Conservation (phyloP, 805 yeast genomes). For the Debaryomyces castellii region DNA sequence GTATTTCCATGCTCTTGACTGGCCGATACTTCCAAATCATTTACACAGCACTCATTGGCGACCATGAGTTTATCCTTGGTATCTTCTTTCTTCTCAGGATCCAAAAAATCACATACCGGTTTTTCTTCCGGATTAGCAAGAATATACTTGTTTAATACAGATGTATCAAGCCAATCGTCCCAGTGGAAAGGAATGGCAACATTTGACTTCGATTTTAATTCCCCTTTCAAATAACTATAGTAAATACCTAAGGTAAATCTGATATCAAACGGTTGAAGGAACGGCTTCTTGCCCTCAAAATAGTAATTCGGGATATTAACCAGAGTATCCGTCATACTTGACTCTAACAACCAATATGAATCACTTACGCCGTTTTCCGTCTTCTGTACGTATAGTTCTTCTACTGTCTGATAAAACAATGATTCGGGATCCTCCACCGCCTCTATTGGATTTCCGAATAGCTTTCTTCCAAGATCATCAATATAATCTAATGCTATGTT, state of each 20-base stretch:
- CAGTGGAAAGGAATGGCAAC: constrained; percentile 28
- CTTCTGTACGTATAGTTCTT: constrained; percentile 14
- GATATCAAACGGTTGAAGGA: constrained; percentile 27
- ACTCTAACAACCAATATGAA: constrained; percentile 22
- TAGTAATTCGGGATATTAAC: constrained; percentile 14
- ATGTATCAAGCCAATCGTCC: constrained; percentile 29
- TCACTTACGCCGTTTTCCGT: constrained; percentile 18
- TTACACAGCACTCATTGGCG: constrained; percentile 21
- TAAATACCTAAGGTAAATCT: constrained; percentile 25
- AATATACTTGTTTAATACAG: constrained; percentile 17
- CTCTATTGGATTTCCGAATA: background rate
- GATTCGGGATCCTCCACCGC: constrained; percentile 11
- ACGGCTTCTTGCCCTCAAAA: constrained; percentile 15
- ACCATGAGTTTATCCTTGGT: constrained; percentile 10
- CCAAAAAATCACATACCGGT: constrained; percentile 45
- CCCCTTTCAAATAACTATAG: constrained; percentile 13
- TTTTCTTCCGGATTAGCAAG: constrained; percentile 18
- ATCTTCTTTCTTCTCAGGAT: constrained; percentile 22
- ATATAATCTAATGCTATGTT: background rate
- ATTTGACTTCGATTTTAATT: constrained; percentile 20
- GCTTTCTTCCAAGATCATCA: background rate
- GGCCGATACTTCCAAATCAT: constrained; percentile 18
- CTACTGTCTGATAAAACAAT: constrained; percentile 14
- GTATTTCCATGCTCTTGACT: constrained; percentile 4
- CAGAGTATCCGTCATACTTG: constrained; percentile 7